These are phyloP conservation scores for Trichoderma sp. DNA, from an alignment of 2,329 filamentous ascomycete genomes.

Conservation along the genomic window DNA sequence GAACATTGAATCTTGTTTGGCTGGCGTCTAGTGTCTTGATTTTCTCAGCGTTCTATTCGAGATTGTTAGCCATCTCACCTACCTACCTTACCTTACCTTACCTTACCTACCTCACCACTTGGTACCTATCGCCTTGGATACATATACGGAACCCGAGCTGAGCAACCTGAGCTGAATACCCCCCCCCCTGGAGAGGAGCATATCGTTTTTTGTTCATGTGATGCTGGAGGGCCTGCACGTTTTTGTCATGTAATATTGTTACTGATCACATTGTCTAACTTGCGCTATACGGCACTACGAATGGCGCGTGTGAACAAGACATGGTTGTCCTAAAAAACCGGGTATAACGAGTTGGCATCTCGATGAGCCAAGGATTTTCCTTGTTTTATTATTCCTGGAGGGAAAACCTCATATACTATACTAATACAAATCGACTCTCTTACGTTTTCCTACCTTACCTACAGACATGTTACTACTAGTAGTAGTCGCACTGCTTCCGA, in stretches of 20 bases:
- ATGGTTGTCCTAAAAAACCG: background rate
- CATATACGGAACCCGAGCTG: background rate
- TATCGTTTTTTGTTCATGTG: background rate
- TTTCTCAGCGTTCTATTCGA: background rate
- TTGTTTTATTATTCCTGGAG: no score
- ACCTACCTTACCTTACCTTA: no score
- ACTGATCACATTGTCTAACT: slow-evolving; percentile 4
- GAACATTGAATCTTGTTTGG: background rate
- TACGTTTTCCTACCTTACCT: no score
- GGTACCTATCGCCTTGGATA: background rate
- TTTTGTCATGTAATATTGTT: background rate
- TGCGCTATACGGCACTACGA: background rate
- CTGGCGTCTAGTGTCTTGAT: background rate
- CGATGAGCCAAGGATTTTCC: background rate
- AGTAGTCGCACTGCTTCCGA: no score
- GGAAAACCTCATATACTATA: background rate
- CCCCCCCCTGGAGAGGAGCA: no score
- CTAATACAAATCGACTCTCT: background rate
- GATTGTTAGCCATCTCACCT: background rate
- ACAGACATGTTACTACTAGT: no score
- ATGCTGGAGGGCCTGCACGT: background rate
- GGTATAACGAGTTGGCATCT: background rate
- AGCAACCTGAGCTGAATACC: background rate
- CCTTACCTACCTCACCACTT: background rate
- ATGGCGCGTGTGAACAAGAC: background rate